Base-by-base conservation (phyloP, 495 filamentous ascomycete genomes). In the Terfezia claveryi region DNA sequence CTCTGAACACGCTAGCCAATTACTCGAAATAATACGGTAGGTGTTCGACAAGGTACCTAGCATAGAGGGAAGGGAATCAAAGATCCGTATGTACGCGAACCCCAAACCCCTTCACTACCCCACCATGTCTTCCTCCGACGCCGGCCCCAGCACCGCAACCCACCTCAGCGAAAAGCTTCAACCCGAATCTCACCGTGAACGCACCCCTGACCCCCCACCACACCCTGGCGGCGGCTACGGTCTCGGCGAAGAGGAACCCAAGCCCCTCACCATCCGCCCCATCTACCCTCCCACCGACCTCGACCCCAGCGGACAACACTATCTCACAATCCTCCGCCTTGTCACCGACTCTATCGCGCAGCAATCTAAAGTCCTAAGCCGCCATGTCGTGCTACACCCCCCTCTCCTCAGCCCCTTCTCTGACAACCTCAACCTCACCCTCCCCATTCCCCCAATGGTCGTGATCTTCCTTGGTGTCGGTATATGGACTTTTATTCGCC, bases 331-430 rank as follows among this genome's bases (percentile, higher is more conserved):
- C 2, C 67, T 80, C 16, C 67, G 68, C 37, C 72, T 80, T 10
- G 68, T 80, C 55, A 68, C 77, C 11, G 70, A 76, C 65, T 75
- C 73, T 41, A 69, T 85, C 52, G 77, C 78, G 12, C 78, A 84
- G 59, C 79, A 82, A 59, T 74, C 78, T 23, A 73, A 79, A 61
- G 27, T 67, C 7, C 72, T 80, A n/a, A 68, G 72, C 11, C 62
- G 60, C 8, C 61, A 70, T 51, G 61, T 85, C 8, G 66, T 84
- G 41, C 69, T 70, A 56, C 71, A 78, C 60, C 74, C 58, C 11
- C 62, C 76, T 0, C 44, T 71, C 37, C 65, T 65, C 44, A 4
- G 27, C 27, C 27, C 27, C 27, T 32, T 32, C 27, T 32, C 27
- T 32, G 27, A 32, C 27, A 32, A 32, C 7, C 27, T 32, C 27